These are phyloP conservation scores for Salinomyces thailandicus DNA, from an alignment of 2,329 filamentous ascomycete species.

Conservation along the genomic window DNA sequence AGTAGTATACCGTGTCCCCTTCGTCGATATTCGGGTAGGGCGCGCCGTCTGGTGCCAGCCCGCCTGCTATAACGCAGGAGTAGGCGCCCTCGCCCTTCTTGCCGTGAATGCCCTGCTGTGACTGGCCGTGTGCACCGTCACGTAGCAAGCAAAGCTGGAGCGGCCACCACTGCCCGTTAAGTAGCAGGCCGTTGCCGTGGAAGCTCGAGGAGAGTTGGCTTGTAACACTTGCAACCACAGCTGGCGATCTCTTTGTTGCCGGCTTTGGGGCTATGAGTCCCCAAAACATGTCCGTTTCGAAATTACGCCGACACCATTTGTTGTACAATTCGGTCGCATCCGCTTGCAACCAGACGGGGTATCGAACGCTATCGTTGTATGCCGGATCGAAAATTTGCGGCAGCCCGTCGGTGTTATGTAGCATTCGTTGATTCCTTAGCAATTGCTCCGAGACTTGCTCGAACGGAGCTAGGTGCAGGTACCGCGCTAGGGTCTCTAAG, in stretches of 20 bases:
- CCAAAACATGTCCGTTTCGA: slow-evolving; percentile 37
- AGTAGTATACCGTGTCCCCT: slow-evolving; percentile 42
- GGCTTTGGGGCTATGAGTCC: slow-evolving; percentile 28
- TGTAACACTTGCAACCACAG: slow-evolving; percentile 16
- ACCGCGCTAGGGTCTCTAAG: neutral
- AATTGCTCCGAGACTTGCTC: slow-evolving; percentile 23
- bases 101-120: slow-evolving; percentile 44
- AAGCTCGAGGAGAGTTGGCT: slow-evolving; percentile 19
- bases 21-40: slow-evolving; percentile 41
- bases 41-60: slow-evolving; percentile 13
- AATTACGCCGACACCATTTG: slow-evolving; percentile 34
- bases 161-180: slow-evolving; percentile 47
- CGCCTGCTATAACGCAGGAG: slow-evolving; percentile 45
- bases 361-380: slow-evolving; percentile 16
- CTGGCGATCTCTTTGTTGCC: neutral
- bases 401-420: slow-evolving; percentile 29
- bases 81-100: slow-evolving; percentile 37
- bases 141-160: slow-evolving; percentile 41
- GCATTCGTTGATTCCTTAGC: slow-evolving; percentile 27
- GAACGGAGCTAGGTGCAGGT: slow-evolving; percentile 33
- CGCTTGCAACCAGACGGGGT: slow-evolving; percentile 38
- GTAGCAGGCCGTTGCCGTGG: slow-evolving; percentile 31
- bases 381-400: slow-evolving; percentile 30
- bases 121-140: slow-evolving; percentile 44
- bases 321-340: slow-evolving; percentile 38